phyloP scores from a whole-genome alignment of 768 basidiomycete genomes.

The Lentinula aciculospora region DNA sequence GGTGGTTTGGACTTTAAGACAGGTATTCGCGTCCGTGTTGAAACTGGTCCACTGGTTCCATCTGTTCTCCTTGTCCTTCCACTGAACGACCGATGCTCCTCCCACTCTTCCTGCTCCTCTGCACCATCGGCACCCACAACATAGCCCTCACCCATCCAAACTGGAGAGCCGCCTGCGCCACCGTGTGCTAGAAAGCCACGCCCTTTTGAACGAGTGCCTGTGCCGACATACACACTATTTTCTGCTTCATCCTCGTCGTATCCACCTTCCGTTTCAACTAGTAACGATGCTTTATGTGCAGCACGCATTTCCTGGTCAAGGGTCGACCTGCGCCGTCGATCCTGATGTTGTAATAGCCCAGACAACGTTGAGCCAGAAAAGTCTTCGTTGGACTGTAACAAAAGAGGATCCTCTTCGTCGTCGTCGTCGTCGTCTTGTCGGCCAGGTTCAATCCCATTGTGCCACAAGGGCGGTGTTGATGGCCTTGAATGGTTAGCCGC shows the following conservation, averaged over 20 bases:
- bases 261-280: constrained; percentile 5
- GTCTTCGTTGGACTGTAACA: constrained; percentile 20
- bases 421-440: constrained; percentile 24
- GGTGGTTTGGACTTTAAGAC: background rate
- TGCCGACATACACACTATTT: constrained; percentile 43
- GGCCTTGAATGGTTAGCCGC: constrained; percentile 10
- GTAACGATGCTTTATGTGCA: constrained; percentile 21
- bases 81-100: background rate
- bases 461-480: constrained; percentile 18
- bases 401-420: constrained; percentile 31
- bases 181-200: constrained; percentile 69
- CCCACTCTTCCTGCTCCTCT: constrained; percentile 15
- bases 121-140: constrained; percentile 46
- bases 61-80: background rate
- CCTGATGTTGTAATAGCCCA: background rate
- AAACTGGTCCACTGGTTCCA: background rate
- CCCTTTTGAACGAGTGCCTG: constrained; percentile 48
- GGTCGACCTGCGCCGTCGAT: constrained; percentile 37
- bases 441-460: constrained; percentile 7
- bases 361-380: background rate
- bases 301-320: constrained; percentile 62
- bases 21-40: background rate
- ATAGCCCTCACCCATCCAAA: constrained; percentile 68
- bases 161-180: constrained; percentile 65
- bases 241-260: constrained; percentile 38